A percentile compares a stretch with the other conserved stretches of the same genome.
These are phyloP conservation scores for Vitellaria paradoxa DNA, from an alignment of 179 eudicot genomes.

Conservation along the genomic window DNA sequence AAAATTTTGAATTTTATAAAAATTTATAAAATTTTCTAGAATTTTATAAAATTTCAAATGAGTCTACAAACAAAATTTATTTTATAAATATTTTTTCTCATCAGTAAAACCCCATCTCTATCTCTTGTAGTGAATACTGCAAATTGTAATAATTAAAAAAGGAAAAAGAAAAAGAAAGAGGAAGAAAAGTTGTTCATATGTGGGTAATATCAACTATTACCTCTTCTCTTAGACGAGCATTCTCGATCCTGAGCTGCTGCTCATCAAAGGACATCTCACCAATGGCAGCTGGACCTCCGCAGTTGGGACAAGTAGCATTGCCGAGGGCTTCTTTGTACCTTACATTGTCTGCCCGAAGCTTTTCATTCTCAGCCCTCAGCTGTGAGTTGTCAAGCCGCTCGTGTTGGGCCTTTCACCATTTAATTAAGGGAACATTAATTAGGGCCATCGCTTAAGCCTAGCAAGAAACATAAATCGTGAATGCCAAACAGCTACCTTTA, in stretches of 20 bases:
- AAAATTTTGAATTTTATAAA: too few relatives aligned
- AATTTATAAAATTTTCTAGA: too few relatives aligned
- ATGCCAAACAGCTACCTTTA: conserved; percentile 38
- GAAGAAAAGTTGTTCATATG: too few relatives aligned
- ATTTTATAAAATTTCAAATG: too few relatives aligned
- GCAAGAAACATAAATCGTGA: too few relatives aligned
- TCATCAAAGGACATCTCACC: conserved; percentile 50
- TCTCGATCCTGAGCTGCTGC: conserved; percentile 38
- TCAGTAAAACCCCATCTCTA: too few relatives aligned
- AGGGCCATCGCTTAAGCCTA: background rate
- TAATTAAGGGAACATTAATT: background rate
- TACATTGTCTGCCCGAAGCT: conserved; percentile 45
- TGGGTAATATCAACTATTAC: conserved; percentile 4
- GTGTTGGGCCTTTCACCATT: conserved; percentile 38
- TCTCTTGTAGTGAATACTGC: too few relatives aligned
- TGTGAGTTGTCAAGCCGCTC: conserved; percentile 44
- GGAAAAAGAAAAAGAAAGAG: too few relatives aligned
- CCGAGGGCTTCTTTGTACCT: conserved; percentile 44
- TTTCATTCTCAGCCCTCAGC: conserved; percentile 44
- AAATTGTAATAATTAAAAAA: too few relatives aligned
- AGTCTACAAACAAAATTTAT: too few relatives aligned
- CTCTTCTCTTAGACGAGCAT: conserved; percentile 34
- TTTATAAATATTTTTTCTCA: too few relatives aligned
- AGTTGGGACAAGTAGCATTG: conserved; percentile 44
- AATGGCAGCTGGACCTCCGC: conserved; percentile 46